Percentiles rank a stretch among this genome's conserved stretches.
phyloP scores from a whole-genome alignment of 495 filamentous ascomycete species.

The Margaritispora aquatica region DNA sequence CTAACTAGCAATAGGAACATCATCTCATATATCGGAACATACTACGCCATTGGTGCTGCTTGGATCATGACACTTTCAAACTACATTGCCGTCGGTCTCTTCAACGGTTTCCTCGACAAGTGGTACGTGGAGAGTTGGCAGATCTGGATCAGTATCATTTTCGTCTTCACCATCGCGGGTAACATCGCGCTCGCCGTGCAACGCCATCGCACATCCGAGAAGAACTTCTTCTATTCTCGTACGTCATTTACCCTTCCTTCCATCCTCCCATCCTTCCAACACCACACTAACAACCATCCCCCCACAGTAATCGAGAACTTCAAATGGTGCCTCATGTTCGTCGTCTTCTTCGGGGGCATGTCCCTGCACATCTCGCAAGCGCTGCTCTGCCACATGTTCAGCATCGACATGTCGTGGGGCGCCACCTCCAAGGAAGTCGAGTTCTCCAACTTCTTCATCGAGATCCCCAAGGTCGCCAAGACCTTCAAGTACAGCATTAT shows the following conservation, averaged over 20 bases:
- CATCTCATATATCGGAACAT: constrained; percentile 68
- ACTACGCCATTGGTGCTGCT: constrained; percentile 63
- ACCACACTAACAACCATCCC: constrained; percentile 1
- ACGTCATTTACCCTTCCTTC: constrained; percentile 11
- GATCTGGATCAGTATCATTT: constrained; percentile 40
- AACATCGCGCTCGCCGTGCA: constrained; percentile 20
- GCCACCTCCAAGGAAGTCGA: constrained; percentile 52
- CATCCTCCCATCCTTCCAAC: constrained; percentile 33
- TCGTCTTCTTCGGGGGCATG: constrained; percentile 58
- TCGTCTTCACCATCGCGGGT: constrained; percentile 40
- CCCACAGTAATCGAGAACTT: constrained; percentile 54
- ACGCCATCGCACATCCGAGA: constrained; percentile 15
- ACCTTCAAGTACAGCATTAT: constrained; percentile 1
- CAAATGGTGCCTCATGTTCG: constrained; percentile 57
- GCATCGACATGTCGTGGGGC: constrained; percentile 57
- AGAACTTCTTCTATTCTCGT: constrained; percentile 11
- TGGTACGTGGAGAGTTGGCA: constrained; percentile 49
- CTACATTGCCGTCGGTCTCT: constrained; percentile 52
- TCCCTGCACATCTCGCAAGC: constrained; percentile 58
- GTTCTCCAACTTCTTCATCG: constrained; percentile 52
- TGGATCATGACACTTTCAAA: constrained; percentile 59
- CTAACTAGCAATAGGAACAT: constrained; percentile 38
- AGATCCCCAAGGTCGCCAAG: constrained; percentile 31
- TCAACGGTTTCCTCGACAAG: constrained; percentile 42
- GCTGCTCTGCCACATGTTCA: constrained; percentile 53